Evolutionary conservation across 306 rosid species (phyloP).

Genomic region (Albizia julibrissin): DNA sequence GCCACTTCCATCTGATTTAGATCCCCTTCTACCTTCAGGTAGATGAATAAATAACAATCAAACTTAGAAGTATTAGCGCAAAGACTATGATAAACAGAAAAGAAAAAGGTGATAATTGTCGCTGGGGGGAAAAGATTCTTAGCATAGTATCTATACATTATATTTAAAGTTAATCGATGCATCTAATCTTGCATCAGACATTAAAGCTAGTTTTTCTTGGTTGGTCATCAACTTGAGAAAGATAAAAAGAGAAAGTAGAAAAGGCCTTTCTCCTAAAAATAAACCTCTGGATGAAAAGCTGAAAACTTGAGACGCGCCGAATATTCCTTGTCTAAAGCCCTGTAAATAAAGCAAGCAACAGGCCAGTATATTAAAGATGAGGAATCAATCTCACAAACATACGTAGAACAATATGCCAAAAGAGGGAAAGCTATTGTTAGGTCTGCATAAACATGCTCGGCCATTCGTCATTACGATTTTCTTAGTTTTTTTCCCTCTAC

Average conservation of each 20-base stretch:
- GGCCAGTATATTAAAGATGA: slow-evolving; percentile 11
- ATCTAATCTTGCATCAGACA: not conserved
- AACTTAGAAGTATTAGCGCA: not conserved
- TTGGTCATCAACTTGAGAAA: not conserved
- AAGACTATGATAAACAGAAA: slow-evolving; percentile 4
- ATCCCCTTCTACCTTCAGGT: slow-evolving; percentile 54
- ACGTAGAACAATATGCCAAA: not conserved
- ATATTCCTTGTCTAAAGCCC: slow-evolving; percentile 53
- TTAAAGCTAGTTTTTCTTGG: not conserved
- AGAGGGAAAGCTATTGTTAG: not conserved
- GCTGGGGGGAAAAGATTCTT: not conserved
- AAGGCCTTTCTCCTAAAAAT: not conserved
- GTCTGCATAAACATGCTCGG: not conserved
- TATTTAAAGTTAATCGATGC: not conserved
- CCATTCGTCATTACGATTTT: not conserved
- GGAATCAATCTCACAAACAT: not conserved
- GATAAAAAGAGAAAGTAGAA: not conserved
- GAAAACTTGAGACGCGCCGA: slow-evolving; percentile 54
- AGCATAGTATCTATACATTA: not conserved
- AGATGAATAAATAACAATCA: not conserved
- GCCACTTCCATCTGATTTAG: slow-evolving; percentile 76
- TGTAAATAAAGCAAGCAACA: slow-evolving; percentile 41
- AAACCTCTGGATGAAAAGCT: slow-evolving; percentile 74
- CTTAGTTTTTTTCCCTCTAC: not conserved
- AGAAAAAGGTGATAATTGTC: not conserved